Base-by-base conservation (phyloP, 495 filamentous ascomycete species). In the Talaromyces stipitatus region DNA sequence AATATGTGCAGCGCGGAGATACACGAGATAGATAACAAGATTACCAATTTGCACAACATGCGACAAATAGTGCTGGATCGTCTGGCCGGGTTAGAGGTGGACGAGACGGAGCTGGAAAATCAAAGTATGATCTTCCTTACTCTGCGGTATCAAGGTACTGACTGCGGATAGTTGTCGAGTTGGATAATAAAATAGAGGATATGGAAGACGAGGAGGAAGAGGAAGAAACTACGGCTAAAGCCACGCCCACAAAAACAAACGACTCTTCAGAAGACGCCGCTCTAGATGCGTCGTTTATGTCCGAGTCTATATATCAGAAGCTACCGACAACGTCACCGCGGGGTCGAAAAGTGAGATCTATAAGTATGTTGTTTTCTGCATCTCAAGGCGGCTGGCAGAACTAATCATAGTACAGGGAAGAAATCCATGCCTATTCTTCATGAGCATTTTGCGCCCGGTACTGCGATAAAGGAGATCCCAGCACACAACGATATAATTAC, bases 1-100 rank as follows among this genome's bases (percentile, higher is more conserved):
- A 96, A 96, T 60, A 96, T 99, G 94, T 91, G 91, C 66, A 92
- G 90, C 63, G 83, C 89, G 57, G 94, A 99, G 69, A 97, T 99
- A 48, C 84, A 84, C 41, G 94, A 99, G 66, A 95, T 99, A 51
- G 94, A 99, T 67, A 91, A 86, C 71, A 99, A 97, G 71, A 90
- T 99, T 36, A 81, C 91, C 29, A 99, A 97, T 68, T 75, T 97
- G 54, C 87, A 91, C 62, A 89, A 83, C 54, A 97, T 96, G 90
- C 87, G 94, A 62, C 87, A 87, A 70, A 96, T 97, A 56, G 87
- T 97, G 20, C 68, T 99, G 33, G 92, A 96, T 54, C 81, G 95
- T 62, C 71, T 99, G 61, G 92, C 91, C 3, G 82, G 78, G n/a
- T 72, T 99, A 64, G 94, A 99, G 72, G 84, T 89, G 72, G 91